phyloP scores from a whole-genome alignment of 306 rosid species.

The Malus orientalis region DNA sequence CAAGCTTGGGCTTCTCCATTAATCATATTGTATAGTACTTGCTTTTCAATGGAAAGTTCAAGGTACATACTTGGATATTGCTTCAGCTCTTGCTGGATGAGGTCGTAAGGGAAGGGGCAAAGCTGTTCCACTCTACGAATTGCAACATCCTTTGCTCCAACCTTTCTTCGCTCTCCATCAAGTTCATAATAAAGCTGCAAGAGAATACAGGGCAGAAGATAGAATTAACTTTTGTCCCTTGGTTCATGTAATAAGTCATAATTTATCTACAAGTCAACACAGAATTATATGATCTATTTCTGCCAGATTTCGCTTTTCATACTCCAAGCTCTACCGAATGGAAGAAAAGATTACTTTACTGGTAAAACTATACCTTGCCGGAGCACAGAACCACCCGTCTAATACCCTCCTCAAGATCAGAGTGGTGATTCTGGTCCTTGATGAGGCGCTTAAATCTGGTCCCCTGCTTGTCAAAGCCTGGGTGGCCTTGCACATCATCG shows the following conservation, averaged over 20 bases:
- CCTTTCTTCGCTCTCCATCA: conserved; percentile 67
- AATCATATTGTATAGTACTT: neutral
- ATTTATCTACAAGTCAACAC: neutral
- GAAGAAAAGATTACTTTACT: neutral
- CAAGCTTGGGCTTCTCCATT: neutral
- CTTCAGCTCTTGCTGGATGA: conserved; percentile 82
- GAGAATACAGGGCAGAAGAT: neutral
- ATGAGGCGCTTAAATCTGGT: conserved; percentile 96
- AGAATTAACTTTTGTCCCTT: neutral
- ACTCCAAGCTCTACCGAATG: neutral
- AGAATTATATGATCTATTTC: neutral
- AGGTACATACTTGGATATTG: conserved; percentile 80
- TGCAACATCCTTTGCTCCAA: conserved; percentile 69
- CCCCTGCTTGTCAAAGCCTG: conserved; percentile 98
- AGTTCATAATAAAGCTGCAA: conserved; percentile 89
- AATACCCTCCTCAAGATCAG: conserved; percentile 75
- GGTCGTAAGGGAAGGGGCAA: conserved; percentile 96
- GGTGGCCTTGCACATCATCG: conserved; percentile 97
- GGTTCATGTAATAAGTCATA: neutral
- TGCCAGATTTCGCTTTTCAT: neutral
- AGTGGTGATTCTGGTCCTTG: conserved; percentile 74
- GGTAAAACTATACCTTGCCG: conserved; percentile 55
- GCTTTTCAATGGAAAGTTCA: neutral
- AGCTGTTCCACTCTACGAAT: conserved; percentile 94
- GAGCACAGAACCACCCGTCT: conserved; percentile 91